These are phyloP conservation scores for Paraconiothyrium brasiliense DNA, from an alignment of 2,329 filamentous ascomycete species.

Conservation along the genomic window DNA sequence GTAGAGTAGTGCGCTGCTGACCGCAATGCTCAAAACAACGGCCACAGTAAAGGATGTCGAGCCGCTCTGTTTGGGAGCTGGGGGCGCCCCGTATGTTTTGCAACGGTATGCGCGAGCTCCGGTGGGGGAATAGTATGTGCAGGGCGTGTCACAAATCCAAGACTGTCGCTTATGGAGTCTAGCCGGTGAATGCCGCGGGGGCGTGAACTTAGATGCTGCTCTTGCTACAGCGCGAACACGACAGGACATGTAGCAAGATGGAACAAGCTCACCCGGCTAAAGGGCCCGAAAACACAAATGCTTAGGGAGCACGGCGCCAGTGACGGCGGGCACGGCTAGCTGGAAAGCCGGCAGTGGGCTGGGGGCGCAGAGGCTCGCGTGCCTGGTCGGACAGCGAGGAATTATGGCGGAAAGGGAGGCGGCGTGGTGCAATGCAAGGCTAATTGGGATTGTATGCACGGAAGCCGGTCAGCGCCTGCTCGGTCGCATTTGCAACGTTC, in stretches of 20 bases:
- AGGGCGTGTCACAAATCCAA: constrained; percentile 26
- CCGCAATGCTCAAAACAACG: constrained; percentile 42
- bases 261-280: constrained; percentile 25
- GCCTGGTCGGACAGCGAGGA: constrained; percentile 11
- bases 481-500: constrained; percentile 2
- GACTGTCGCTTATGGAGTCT: constrained; percentile 24
- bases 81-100: constrained; percentile 15
- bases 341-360: constrained; percentile 6
- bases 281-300: constrained; percentile 14
- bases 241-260: constrained; percentile 34
- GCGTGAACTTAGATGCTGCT: constrained; percentile 22
- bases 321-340: not conserved
- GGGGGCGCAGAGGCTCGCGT: constrained; percentile 7
- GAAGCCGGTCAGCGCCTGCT: not conserved
- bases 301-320: not conserved
- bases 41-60: constrained; percentile 37
- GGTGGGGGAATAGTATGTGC: constrained; percentile 17
- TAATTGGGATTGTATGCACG: not conserved
- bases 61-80: constrained; percentile 34
- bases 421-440: not conserved
- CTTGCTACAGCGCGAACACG: constrained; percentile 31
- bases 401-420: constrained; percentile 2
- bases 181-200: constrained; percentile 21
- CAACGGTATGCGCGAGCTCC: constrained; percentile 25
- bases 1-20: constrained; percentile 44